Percentiles rank a stretch among this genome's conserved stretches.
phyloP scores from a whole-genome alignment of 805 yeast species.

The Starmerella bombi region DNA sequence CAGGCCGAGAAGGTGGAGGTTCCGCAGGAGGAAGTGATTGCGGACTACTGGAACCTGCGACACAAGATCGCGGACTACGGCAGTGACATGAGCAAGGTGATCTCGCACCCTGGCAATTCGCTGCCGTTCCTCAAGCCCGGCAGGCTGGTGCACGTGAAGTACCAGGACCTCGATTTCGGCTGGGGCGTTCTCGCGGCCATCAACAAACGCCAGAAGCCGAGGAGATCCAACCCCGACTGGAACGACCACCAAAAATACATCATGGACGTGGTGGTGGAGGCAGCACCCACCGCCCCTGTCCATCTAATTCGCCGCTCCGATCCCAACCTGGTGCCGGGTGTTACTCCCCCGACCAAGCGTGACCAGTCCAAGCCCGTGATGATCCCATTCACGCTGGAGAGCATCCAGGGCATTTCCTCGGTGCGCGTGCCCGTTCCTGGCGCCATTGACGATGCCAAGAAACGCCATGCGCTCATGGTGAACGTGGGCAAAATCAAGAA shows the following conservation, averaged over 20 bases:
- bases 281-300: conserved; percentile 55
- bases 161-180: conserved; percentile 60
- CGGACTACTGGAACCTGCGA: conserved; percentile 71
- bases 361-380: conserved; percentile 63
- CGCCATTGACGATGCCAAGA: conserved; percentile 37
- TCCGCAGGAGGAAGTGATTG: conserved; percentile 61
- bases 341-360: conserved; percentile 61
- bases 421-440: conserved; percentile 70
- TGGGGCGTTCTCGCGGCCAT: conserved; percentile 86
- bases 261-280: conserved; percentile 75
- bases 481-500: conserved; percentile 67
- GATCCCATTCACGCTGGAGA: conserved; percentile 71
- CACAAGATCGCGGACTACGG: conserved; percentile 58
- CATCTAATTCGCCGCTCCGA: conserved; percentile 63
- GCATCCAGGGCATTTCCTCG: conserved; percentile 63
- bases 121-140: conserved; percentile 82
- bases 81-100: conserved; percentile 62
- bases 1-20: conserved; percentile 40
- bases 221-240: conserved; percentile 38
- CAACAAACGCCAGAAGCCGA: conserved; percentile 43
- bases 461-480: conserved; percentile 46
- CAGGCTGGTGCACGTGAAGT: conserved; percentile 56
- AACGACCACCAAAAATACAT: conserved; percentile 83
- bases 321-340: conserved; percentile 75
- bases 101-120: conserved; percentile 82